Percentiles rank a stretch among this genome's conserved stretches.
Evolutionary conservation across 2,329 filamentous ascomycete species (phyloP).

Genomic region (Ceratocystis eucalypticola): DNA sequence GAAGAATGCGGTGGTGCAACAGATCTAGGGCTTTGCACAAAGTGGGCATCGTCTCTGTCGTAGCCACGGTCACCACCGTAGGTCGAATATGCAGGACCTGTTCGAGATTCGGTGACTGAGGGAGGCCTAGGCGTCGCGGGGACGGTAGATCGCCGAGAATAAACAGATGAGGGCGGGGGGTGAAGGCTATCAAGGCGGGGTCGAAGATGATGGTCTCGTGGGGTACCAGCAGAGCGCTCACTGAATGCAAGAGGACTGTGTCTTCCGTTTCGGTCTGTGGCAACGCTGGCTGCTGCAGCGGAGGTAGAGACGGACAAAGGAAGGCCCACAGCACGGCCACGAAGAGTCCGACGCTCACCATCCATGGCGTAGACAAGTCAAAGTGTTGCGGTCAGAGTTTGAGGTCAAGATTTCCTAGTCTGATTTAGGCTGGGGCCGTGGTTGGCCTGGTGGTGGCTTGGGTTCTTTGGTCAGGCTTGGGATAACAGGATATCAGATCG

Average conservation of each 20-base stretch:
- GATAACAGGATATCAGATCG: neutral
- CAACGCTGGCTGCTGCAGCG: neutral
- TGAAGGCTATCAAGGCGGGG: neutral
- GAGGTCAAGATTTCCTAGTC: neutral
- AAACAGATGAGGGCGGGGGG: neutral
- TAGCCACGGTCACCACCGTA: neutral
- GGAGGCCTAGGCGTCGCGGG: neutral
- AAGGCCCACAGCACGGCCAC: slow-evolving; percentile 11
- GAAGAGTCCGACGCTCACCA: slow-evolving; percentile 15
- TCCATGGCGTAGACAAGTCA: slow-evolving; percentile 9
- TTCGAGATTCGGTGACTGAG: neutral
- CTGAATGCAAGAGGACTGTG: slow-evolving; percentile 5
- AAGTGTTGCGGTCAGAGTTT: neutral
- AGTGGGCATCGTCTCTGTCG: neutral
- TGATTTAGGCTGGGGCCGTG: neutral
- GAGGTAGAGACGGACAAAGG: slow-evolving; percentile 9
- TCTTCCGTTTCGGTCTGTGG: neutral
- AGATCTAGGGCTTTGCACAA: slow-evolving; percentile 7
- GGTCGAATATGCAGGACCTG: slow-evolving; percentile 7
- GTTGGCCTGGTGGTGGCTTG: neutral
- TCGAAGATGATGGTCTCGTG: slow-evolving; percentile 7
- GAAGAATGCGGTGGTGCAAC: neutral
- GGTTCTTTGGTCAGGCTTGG: neutral
- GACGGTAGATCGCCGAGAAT: slow-evolving; percentile 1
- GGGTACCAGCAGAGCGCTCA: neutral